A percentile compares a stretch with the other conserved stretches of the same genome.
These are phyloP conservation scores for Linnemannia exigua DNA, from an alignment of 192 early-diverging fungal species.

Conservation along the genomic window DNA sequence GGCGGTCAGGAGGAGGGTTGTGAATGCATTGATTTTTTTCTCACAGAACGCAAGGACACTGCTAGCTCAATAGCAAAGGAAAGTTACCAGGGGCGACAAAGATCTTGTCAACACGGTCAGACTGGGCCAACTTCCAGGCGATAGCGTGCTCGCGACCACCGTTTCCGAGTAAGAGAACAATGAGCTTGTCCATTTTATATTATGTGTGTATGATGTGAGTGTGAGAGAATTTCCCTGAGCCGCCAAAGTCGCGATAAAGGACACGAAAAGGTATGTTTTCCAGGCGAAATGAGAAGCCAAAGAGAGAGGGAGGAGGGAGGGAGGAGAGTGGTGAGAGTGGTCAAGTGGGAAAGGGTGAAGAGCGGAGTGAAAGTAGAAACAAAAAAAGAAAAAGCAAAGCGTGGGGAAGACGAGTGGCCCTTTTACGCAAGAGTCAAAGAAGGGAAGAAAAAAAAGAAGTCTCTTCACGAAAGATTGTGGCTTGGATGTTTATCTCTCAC, in stretches of 20 bases:
- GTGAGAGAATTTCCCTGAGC: not conserved
- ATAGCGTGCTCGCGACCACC: conserved; percentile 99
- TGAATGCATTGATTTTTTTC: not conserved
- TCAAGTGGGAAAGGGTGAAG: not conserved
- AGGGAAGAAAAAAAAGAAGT: not conserved
- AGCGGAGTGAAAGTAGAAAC: conserved; percentile 10
- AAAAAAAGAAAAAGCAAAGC: not conserved
- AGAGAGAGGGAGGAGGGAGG: not conserved
- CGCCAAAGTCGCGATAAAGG: not conserved
- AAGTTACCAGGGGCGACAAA: conserved; percentile 91
- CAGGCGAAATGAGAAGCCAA: not conserved
- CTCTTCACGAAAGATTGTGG: not conserved
- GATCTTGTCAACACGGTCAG: conserved; percentile 79
- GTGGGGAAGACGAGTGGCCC: not conserved
- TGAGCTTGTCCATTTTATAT: conserved; percentile 58
- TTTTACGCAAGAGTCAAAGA: not conserved
- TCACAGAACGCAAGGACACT: not conserved
- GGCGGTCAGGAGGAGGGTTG: not conserved
- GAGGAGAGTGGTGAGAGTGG: not conserved
- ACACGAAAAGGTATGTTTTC: not conserved
- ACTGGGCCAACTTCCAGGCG: conserved; percentile 91
- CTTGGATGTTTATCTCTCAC: conserved; percentile 14
- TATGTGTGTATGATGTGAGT: not conserved
- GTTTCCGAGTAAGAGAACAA: conserved; percentile 90
- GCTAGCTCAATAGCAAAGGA: not conserved